Evolutionary conservation across 345 rosid genomes (phyloP).

Genomic region (Aquilaria sinensis): DNA sequence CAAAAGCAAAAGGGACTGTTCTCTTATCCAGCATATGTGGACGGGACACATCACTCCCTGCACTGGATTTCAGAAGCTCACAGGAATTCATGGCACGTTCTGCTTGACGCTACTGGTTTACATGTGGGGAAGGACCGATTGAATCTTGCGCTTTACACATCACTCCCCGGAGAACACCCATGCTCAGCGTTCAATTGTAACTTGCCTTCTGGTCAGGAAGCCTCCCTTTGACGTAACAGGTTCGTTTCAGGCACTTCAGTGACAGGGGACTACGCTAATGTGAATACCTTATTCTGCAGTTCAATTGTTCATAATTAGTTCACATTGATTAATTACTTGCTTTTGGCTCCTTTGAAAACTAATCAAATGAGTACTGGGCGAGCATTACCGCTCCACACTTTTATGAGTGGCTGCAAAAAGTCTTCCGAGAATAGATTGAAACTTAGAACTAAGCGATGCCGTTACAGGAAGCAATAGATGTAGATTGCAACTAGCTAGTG

Average conservation of each 20-base stretch:
- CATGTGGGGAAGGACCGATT: slow-evolving; percentile 35
- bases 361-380: no score
- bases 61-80: slow-evolving; percentile 79
- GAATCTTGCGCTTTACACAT: slow-evolving; percentile 44
- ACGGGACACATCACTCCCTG: slow-evolving; percentile 44
- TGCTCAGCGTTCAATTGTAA: slow-evolving; percentile 32
- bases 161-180: slow-evolving; percentile 30
- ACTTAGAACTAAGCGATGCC: no score
- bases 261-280: not conserved
- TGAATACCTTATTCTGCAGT: not conserved
- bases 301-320: no score
- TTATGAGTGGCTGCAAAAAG: no score
- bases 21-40: slow-evolving; percentile 40
- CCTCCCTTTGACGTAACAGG: slow-evolving; percentile 31
- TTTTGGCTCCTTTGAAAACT: no score
- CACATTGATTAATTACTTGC: no score
- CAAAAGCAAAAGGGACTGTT: slow-evolving; percentile 47
- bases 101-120: slow-evolving; percentile 40
- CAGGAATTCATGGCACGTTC: slow-evolving; percentile 64
- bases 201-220: slow-evolving; percentile 39
- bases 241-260: slow-evolving; percentile 8
- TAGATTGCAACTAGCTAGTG: no score
- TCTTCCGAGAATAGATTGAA: no score
- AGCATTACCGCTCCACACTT: no score
- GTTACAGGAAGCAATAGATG: no score